Evolutionary conservation across 331 rosid genomes (phyloP), one percentile per base, ranked within the genome.

Genomic region (Ulmus americana): DNA sequence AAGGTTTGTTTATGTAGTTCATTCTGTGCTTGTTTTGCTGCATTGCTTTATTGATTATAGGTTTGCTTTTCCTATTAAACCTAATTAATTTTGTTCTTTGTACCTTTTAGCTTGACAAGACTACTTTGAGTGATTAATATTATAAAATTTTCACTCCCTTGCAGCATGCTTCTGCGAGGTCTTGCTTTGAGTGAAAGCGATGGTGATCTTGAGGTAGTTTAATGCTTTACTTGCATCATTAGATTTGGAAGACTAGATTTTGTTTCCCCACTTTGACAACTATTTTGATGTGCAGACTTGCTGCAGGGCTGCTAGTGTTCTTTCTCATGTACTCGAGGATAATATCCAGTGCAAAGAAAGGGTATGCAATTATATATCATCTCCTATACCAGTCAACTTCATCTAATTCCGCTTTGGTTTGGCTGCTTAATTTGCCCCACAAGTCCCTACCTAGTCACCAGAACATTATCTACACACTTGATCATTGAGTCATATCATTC

Each of bases 241-340:
- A 11, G 59, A 15, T 63, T 69, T 28, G 49, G 13, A 47, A 58
- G 45, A 50, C 64, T 38, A 35, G 42, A 69, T n/a, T 41, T 11
- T 47, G 45, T 44, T 22, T 39, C 16, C 20, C 35, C 35, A 3
- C 35, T 28, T 45, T 55, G 15, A 63, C 76, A 76, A 43, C 84
- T 54, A 44, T 66, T 45, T 59, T 76, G 62, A 60, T 56, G 42
- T 76, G 80, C 87, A 89, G 98, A 85, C 84, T 66, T 92, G 91
- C 78, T 74, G 91, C 83, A 85, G 98, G 82, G 98, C 97, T 46
- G 95, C 97, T 47, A 85, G 95, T 70, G 95, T 92, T 79, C 95
- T 92, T 62, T 80, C 98, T 50, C 91, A 89, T 80, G 80, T 89
- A 70, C 77, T 92, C 74, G 83, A 86, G 79, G 94, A 85, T 78